Percentiles rank a stretch among this genome's conserved stretches.
phyloP scores from a whole-genome alignment of 257 asterid genomes.

The Osmanthus fragrans region DNA sequence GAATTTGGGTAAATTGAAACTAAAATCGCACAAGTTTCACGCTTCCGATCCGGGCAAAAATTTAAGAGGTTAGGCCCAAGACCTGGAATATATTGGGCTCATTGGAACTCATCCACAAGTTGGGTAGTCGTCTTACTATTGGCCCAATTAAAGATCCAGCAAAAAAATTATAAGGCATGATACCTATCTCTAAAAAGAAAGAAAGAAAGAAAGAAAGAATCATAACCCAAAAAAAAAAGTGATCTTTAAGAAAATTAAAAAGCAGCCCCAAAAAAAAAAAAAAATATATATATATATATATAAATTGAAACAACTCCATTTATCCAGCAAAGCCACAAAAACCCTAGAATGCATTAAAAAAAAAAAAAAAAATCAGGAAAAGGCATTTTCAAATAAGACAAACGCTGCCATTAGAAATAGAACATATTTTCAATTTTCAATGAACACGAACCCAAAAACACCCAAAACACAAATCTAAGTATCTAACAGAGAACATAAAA shows the following conservation, averaged over 20 bases:
- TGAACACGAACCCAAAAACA: slow-evolving; percentile 19
- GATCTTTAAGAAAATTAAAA: too few species aligned
- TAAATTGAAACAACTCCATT: not conserved
- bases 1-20: too few species aligned
- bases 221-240: too few species aligned
- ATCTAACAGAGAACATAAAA: slow-evolving; percentile 18
- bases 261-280: not conserved
- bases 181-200: not conserved
- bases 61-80: too few species aligned
- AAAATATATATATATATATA: not conserved
- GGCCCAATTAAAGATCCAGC: not conserved
- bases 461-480: slow-evolving; percentile 28
- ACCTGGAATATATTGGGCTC: too few species aligned
- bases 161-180: not conserved
- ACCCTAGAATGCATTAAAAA: not conserved
- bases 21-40: too few species aligned
- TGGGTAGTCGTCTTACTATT: too few species aligned
- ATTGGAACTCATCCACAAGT: too few species aligned
- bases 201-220: too few species aligned
- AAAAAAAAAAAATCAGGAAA: not conserved
- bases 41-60: too few species aligned
- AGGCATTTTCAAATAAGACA: not conserved
- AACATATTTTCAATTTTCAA: not conserved
- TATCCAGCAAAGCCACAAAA: not conserved
- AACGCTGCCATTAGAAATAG: slow-evolving; percentile 2